Evolutionary conservation across 2,329 filamentous ascomycete genomes (phyloP).

Genomic region (Microdochium trichocladiopsis): DNA sequence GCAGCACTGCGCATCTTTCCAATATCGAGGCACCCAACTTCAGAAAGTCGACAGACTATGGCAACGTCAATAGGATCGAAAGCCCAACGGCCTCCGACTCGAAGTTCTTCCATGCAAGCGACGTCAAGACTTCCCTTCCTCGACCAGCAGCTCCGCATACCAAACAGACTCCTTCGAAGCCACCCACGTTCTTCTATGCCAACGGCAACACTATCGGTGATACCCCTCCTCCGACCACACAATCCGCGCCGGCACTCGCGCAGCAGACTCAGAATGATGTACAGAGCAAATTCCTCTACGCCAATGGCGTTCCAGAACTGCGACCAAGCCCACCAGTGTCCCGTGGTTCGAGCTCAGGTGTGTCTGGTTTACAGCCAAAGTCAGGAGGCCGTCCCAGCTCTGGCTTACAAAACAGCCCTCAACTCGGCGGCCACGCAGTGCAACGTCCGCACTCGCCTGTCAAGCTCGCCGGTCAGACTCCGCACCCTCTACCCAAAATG

Average conservation of each 20-base stretch:
- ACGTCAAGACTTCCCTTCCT: conserved; percentile 46
- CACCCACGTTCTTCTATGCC: conserved; percentile 49
- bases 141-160: conserved; percentile 20
- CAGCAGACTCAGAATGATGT: conserved; percentile 27
- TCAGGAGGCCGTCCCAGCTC: conserved; percentile 31
- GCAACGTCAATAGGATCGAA: conserved; percentile 18
- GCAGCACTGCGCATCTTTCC: not conserved
- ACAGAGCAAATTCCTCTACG: conserved; percentile 68
- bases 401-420: conserved; percentile 28
- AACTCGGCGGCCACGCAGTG: conserved; percentile 14
- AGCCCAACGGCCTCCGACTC: conserved; percentile 29
- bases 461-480: not conserved
- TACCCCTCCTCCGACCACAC: conserved; percentile 24
- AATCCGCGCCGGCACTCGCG: conserved; percentile 25
- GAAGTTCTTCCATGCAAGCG: conserved; percentile 91
- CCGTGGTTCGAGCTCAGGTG: conserved; percentile 34
- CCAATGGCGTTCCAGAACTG: conserved; percentile 54
- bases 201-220: conserved; percentile 37
- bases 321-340: conserved; percentile 24
- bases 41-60: conserved; percentile 20
- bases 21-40: not conserved
- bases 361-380: conserved; percentile 25
- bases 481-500: conserved; percentile 9
- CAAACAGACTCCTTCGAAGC: conserved; percentile 26
- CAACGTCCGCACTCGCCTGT: conserved; percentile 43